Conservation (phyloP, 306 rosid genomes). For the Casuarina equisetifolia region DNA sequence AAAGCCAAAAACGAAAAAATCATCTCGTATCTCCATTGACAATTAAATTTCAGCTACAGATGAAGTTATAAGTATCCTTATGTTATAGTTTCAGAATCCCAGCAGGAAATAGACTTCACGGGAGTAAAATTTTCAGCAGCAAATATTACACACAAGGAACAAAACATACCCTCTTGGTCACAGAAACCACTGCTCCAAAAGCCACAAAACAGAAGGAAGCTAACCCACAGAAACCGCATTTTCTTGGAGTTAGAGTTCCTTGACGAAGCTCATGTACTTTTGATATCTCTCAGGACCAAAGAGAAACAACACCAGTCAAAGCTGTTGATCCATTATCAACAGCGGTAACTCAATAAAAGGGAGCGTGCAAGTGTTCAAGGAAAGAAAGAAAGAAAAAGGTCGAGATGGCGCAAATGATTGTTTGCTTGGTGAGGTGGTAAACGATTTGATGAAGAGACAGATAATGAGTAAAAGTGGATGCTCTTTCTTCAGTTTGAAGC, state of each 20-base stretch:
- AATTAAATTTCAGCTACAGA: background rate
- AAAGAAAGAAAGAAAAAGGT: constrained; percentile 40
- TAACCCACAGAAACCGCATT: constrained; percentile 32
- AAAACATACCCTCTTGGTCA: constrained; percentile 67
- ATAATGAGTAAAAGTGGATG: constrained; percentile 26
- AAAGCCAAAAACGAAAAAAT: background rate
- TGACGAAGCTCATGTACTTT: constrained; percentile 6
- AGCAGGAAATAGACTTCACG: background rate
- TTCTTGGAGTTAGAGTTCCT: constrained; percentile 38
- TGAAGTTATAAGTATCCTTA: background rate
- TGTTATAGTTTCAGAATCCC: background rate
- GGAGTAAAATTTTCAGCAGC: background rate
- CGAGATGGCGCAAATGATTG: constrained; percentile 25
- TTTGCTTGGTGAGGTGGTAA: constrained; percentile 40
- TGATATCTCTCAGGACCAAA: constrained; percentile 26
- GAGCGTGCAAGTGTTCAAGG: constrained; percentile 4
- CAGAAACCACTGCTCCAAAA: constrained; percentile 47
- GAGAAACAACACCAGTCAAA: constrained; percentile 20
- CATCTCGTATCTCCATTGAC: background rate
- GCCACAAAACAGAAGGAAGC: constrained; percentile 49
- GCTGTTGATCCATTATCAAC: constrained; percentile 19
- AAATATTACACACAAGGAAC: background rate
- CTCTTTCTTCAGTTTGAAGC: constrained; percentile 11
- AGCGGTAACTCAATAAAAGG: constrained; percentile 13
- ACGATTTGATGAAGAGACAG: constrained; percentile 25